Evolutionary conservation across 2,329 filamentous ascomycete genomes (phyloP).

Genomic region (Albifimbria verrucaria): DNA sequence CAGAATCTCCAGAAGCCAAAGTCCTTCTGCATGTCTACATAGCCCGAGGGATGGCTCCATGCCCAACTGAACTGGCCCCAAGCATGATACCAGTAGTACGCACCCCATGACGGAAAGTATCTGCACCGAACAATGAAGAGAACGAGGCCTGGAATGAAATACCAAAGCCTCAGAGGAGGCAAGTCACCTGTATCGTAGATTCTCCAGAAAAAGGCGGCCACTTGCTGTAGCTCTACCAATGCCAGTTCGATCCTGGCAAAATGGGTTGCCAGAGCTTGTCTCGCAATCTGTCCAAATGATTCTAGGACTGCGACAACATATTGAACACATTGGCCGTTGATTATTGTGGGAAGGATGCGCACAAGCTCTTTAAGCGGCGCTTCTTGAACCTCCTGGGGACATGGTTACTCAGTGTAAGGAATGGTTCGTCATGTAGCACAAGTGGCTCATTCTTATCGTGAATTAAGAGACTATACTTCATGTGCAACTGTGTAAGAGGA

Average conservation of each 20-base stretch:
- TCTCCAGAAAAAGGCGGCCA: neutral
- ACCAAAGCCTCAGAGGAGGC: neutral
- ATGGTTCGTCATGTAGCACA: neutral
- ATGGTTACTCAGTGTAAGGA: neutral
- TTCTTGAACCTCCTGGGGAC: neutral
- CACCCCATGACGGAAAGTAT: neutral
- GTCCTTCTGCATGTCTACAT: conserved; percentile 1
- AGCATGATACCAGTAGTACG: conserved; percentile 1
- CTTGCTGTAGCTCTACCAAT: neutral
- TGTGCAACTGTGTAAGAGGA: neutral
- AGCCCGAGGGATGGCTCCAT: neutral
- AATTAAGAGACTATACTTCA: neutral
- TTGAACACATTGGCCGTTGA: neutral
- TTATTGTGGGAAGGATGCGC: neutral
- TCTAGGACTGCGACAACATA: neutral
- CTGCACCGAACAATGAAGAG: neutral
- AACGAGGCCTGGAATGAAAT: neutral
- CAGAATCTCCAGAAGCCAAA: conserved; percentile 1
- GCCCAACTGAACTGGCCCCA: conserved; percentile 1
- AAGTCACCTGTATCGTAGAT: neutral
- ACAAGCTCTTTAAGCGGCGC: neutral
- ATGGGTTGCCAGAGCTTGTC: neutral
- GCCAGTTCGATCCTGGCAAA: neutral
- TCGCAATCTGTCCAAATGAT: neutral
- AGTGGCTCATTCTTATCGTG: neutral